Evolutionary conservation across 1,139 yeast species (phyloP), one percentile per base, ranked within the genome.

Genomic region (Hansenula lynferdii): DNA sequence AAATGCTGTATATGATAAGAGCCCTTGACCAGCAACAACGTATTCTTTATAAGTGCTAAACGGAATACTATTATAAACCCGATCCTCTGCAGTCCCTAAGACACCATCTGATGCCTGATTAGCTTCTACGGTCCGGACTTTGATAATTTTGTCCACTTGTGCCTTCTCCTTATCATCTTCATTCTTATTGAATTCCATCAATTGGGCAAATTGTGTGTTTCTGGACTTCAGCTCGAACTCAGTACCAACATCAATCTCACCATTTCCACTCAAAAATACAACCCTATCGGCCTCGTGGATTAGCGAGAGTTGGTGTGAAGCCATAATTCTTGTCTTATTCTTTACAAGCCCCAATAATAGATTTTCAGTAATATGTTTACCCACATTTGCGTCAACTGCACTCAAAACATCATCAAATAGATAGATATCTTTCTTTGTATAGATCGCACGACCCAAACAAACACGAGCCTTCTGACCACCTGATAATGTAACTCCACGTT

Each of bases 371-470:
- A 87, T 84, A 51, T 80, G 84, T 46, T 77, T 79, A 30, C 95
- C 95, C 18, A 87, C 96, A 53, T 84, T 80, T 9, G 95, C 85
- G 65, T 87, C 96, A 8, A 87, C 96, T 1, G 96, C 96, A 62
- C 87, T 78, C 43, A 87, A 67, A 5, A 86, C 90, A 60, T 87
- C 96, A 56, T 87, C 96, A 43, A 87, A 64, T 40, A 87, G 60
- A 26, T 84, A 66, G 25, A 85, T 77, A 45, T 83, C 87, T 15
- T 69, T 65, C 39, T 75, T 67, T 27, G 81, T 76, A 57, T 87
- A 87, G 3, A 84, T 85, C 2, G 95, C 85, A 48, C 96, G 71
- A 1, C 96, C 96, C 40, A 87, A 66, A 50, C 79, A 81, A 2
- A 62, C 52, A 61, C 67, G 58, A 1, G 96, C 94, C 61, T 87